Percentiles rank a stretch among this genome's conserved stretches.
Conservation (phyloP, 106 monocot species). For the Ottelia alismoides region DNA sequence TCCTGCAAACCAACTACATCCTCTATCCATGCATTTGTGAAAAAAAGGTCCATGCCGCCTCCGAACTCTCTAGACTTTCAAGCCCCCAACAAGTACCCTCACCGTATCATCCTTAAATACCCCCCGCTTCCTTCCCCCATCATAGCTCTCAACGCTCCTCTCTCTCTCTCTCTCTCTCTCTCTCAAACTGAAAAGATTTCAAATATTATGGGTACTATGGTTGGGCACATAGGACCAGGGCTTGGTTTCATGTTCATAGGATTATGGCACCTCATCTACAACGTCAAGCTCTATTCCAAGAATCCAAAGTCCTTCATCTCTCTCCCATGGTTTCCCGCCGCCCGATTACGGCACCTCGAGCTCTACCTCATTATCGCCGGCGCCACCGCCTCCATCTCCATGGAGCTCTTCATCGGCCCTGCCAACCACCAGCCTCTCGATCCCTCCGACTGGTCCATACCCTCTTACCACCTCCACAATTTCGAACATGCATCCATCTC, state of each 20-base stretch:
- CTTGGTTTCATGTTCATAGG: conserved; percentile 4
- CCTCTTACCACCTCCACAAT: conserved; percentile 5
- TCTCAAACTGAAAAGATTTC: no score
- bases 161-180: no score
- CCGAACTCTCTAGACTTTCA: no score
- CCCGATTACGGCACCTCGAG: conserved; percentile 2
- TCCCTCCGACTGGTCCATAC: conserved; percentile 1
- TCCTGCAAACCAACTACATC: no score
- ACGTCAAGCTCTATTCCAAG: conserved; percentile 3
- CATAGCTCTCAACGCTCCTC: no score
- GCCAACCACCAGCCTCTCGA: conserved; percentile 3
- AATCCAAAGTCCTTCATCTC: background rate
- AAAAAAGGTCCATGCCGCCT: no score
- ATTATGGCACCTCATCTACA: conserved; percentile 3
- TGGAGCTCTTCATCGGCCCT: conserved; percentile 9
- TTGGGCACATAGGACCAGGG: background rate
- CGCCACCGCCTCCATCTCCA: conserved; percentile 1
- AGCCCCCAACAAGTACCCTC: no score
- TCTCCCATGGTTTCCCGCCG: conserved; percentile 1
- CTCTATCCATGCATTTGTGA: no score
- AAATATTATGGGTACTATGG: conserved; percentile 4
- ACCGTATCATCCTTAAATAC: no score
- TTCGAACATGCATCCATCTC: no score
- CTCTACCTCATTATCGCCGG: conserved; percentile 5
- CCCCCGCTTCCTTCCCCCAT: no score